Conservation (phyloP, 805 yeast genomes). For the Metschnikowia drakensbergensis region DNA sequence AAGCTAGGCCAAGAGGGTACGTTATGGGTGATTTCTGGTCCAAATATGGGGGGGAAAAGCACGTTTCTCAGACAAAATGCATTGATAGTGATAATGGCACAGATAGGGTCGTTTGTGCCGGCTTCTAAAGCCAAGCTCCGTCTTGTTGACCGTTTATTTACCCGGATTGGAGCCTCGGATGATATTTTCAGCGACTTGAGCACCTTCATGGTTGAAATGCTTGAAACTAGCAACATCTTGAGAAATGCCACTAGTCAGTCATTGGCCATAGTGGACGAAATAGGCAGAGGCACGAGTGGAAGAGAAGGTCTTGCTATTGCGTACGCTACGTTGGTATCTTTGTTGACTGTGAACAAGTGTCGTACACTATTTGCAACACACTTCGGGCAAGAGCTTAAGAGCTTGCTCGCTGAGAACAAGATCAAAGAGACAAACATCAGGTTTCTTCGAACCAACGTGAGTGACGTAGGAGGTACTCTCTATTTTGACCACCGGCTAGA, state of each 20-base stretch:
- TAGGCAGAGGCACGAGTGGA: constrained; percentile 57
- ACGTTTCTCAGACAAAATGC: constrained; percentile 49
- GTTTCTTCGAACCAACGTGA: constrained; percentile 32
- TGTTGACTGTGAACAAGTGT: constrained; percentile 54
- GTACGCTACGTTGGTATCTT: constrained; percentile 61
- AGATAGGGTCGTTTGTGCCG: constrained; percentile 54
- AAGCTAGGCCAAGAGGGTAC: constrained; percentile 19
- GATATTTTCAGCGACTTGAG: constrained; percentile 34
- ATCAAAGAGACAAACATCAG: constrained; percentile 25
- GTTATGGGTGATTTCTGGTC: constrained; percentile 28
- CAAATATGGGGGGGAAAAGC: constrained; percentile 54
- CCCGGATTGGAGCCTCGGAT: constrained; percentile 42
- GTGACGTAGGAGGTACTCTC: constrained; percentile 23
- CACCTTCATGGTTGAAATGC: constrained; percentile 51
- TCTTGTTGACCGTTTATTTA: constrained; percentile 43
- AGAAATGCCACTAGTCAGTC: constrained; percentile 35
- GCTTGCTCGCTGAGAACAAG: constrained; percentile 30
- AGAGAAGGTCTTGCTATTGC: constrained; percentile 84
- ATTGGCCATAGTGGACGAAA: constrained; percentile 36
- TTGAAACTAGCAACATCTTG: constrained; percentile 36
- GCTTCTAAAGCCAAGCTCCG: constrained; percentile 45
- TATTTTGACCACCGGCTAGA: constrained; percentile 54
- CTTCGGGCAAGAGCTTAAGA: constrained; percentile 47
- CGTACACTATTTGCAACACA: constrained; percentile 89
- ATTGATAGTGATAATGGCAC: constrained; percentile 45